These are phyloP conservation scores for Emmonsia crescens DNA, from an alignment of 2,329 filamentous ascomycete genomes.

Conservation along the genomic window DNA sequence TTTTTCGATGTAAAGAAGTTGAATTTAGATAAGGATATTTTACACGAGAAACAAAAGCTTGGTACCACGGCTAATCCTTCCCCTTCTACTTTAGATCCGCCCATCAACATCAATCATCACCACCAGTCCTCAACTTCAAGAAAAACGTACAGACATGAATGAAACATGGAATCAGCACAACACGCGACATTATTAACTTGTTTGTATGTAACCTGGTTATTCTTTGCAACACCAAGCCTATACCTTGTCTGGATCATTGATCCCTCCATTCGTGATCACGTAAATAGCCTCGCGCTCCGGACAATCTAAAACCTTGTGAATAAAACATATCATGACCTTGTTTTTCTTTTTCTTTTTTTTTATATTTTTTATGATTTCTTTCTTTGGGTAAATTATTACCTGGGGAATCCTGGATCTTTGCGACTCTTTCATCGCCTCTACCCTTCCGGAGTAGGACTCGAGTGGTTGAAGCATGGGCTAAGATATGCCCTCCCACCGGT, in stretches of 20 bases:
- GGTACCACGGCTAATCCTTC: conserved; percentile 10
- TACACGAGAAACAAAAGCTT: conserved; percentile 11
- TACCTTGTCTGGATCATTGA: conserved; percentile 55
- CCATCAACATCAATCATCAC: neutral
- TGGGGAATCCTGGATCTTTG: conserved; percentile 57
- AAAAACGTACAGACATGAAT: neutral
- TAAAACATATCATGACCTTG: neutral
- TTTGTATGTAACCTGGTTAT: neutral
- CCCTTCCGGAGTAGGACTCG: conserved; percentile 57
- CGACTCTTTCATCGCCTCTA: conserved; percentile 57
- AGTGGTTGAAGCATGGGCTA: conserved; percentile 58
- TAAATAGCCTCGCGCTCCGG: conserved; percentile 60
- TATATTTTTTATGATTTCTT: neutral
- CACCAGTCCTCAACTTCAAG: neutral
- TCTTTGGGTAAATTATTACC: conserved; percentile 31
- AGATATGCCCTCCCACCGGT: conserved; percentile 56
- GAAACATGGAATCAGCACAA: neutral
- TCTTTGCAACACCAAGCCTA: conserved; percentile 19
- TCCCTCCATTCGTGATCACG: conserved; percentile 58
- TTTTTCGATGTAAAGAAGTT: neutral
- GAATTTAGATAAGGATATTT: conserved; percentile 13
- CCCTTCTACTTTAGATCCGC: neutral
- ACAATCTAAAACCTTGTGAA: conserved; percentile 40
- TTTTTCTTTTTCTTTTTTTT: neutral
- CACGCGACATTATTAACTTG: neutral